Conservation (phyloP, 1,284 basidiomycete species). For the Porodaedalea pini region DNA sequence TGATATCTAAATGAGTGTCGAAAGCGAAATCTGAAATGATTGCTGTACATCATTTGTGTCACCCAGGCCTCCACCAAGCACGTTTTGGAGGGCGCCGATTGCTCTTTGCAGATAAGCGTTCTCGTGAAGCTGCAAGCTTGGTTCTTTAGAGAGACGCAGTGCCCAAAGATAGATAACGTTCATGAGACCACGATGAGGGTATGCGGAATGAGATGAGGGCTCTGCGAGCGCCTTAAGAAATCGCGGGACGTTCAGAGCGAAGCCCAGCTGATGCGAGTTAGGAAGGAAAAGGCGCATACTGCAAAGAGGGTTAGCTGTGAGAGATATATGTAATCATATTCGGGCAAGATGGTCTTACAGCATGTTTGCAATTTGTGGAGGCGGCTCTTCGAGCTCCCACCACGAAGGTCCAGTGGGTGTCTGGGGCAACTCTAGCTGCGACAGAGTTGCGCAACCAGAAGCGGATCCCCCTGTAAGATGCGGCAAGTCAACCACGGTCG, state of each 20-base stretch:
- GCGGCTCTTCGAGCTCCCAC: conserved; percentile 23
- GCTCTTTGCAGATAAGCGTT: conserved; percentile 42
- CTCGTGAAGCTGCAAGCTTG: conserved; percentile 29
- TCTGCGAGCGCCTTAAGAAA: conserved; percentile 27
- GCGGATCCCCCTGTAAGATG: not conserved
- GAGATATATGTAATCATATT: not conserved
- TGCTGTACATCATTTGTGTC: not conserved
- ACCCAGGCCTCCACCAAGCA: conserved; percentile 36
- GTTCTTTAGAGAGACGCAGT: conserved; percentile 34
- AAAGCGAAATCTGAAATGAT: not conserved
- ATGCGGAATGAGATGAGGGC: conserved; percentile 34
- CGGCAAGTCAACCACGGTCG: not conserved
- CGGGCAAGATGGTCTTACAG: conserved; percentile 20
- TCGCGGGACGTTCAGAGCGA: conserved; percentile 34
- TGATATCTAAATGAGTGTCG: not conserved
- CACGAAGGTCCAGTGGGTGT: not conserved
- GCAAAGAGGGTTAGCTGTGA: not conserved
- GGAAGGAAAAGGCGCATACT: conserved; percentile 26
- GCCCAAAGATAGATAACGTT: conserved; percentile 50
- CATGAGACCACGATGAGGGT: conserved; percentile 47
- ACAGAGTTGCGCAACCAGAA: not conserved
- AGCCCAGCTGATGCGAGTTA: conserved; percentile 29
- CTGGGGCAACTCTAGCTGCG: not conserved
- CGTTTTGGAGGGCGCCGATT: conserved; percentile 34
- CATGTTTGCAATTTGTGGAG: conserved; percentile 19